These are phyloP conservation scores for Myriangium duriaei DNA, from an alignment of 2,329 filamentous ascomycete species.

Conservation along the genomic window DNA sequence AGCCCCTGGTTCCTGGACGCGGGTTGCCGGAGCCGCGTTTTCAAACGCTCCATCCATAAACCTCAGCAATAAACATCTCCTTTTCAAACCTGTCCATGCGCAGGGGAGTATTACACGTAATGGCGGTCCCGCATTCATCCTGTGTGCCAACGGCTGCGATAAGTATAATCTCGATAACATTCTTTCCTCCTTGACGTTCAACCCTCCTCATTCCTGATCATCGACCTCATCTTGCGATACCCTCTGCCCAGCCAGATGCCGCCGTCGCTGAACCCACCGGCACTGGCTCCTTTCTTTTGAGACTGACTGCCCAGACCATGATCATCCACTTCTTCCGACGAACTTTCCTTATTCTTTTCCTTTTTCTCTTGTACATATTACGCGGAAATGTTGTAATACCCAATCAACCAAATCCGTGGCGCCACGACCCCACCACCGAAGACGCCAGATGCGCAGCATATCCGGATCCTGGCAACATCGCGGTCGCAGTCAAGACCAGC, in stretches of 20 bases:
- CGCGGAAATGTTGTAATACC: constrained; percentile 7
- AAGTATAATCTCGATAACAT: not conserved
- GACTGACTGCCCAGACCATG: too few species aligned
- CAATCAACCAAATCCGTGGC: constrained; percentile 2
- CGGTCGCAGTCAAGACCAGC: constrained; percentile 8
- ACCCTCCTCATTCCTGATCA: too few species aligned
- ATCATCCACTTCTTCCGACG: constrained; percentile 6
- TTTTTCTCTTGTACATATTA: constrained; percentile 8
- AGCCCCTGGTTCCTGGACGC: too few species aligned
- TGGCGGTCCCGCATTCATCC: too few species aligned
- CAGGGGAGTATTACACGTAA: too few species aligned
- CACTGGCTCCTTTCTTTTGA: constrained; percentile 2
- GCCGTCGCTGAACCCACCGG: constrained; percentile 7
- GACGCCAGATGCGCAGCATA: constrained; percentile 8
- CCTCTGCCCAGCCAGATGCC: too few species aligned
- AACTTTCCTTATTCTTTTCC: constrained; percentile 5
- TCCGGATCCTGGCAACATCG: constrained; percentile 9
- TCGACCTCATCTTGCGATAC: too few species aligned
- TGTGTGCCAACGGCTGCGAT: not conserved
- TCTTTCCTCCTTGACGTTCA: not conserved
- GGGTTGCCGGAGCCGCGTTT: too few species aligned
- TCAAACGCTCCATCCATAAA: too few species aligned
- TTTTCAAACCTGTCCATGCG: not conserved
- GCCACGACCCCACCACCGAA: constrained; percentile 6
- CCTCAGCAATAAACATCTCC: not conserved